Evolutionary conservation across 345 rosid genomes (phyloP), one percentile per base, ranked within the genome.

Genomic region (Geranium brycei): DNA sequence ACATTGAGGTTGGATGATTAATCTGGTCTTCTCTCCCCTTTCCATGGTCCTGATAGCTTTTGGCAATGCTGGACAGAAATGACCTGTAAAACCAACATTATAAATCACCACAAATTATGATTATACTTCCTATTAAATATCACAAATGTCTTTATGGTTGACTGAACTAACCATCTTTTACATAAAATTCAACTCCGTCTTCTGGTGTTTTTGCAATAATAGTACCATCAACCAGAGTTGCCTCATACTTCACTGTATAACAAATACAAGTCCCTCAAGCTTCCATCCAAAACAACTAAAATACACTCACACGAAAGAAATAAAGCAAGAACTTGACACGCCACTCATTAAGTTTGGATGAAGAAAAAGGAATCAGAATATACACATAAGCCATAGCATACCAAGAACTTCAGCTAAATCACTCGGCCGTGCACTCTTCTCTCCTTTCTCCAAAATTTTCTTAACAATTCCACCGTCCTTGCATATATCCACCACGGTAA

Each of bases 351-450:
- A 40, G 15, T 51, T n/a, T 19, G n/a, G 32, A 70, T 47, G 53
- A 70, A 72, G 23, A 55, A 38, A 61, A 57, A 12, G 59, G 59
- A 51, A 12, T 12, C 62, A 58, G 61, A 35, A 4, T 17, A 12
- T 51, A 51, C 55, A 4, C 62, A 40, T 62, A 58, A 70, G 69
- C 31, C 12, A 8, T 28, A 15, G 62, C 30, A 53, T 78, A 85
- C 86, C 91, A 32, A 79, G 81, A 71, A 81, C 88, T 78, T 85
- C 88, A 75, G 83, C 91, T 51, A 83, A 73, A 66, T 81, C 81
- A 65, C 79, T 62, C 19, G 88, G 91, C 2, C 51, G 56, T 65
- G 31, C 82, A 19, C 68, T 67, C 69, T 58, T 75, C 68, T 65
- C 69, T 23, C 88, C 87, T 47, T 66, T 79, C 57, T 69, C 68